A percentile compares a stretch with the other conserved stretches of the same genome.
These are phyloP conservation scores for Calonectria pseudoturangicola DNA, from an alignment of 2,329 filamentous ascomycete species.

Conservation along the genomic window DNA sequence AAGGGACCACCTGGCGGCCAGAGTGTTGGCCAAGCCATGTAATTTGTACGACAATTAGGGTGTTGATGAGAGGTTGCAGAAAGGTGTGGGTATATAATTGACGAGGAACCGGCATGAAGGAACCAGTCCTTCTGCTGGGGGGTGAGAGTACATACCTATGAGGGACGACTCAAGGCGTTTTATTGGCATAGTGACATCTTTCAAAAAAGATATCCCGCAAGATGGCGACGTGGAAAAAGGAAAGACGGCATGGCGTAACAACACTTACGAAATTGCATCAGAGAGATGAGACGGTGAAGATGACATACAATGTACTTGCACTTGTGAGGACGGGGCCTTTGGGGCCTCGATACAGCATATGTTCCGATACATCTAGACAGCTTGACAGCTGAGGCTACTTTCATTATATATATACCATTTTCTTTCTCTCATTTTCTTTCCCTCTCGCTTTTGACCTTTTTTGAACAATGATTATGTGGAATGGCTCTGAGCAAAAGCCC, in stretches of 20 bases:
- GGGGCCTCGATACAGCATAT: slow-evolving; percentile 27
- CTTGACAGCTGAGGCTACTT: slow-evolving; percentile 36
- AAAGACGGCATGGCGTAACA: slow-evolving; percentile 13
- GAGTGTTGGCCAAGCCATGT: slow-evolving; percentile 38
- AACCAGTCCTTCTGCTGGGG: slow-evolving; percentile 28
- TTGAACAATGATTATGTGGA: too few relatives aligned
- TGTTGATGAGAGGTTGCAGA: slow-evolving; percentile 1
- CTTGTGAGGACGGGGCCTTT: slow-evolving; percentile 3
- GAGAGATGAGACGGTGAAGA: slow-evolving; percentile 24
- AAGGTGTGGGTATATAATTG: slow-evolving; percentile 31
- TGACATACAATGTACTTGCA: slow-evolving; percentile 17
- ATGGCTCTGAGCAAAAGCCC: too few relatives aligned
- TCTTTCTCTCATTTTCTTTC: slow-evolving; percentile 11
- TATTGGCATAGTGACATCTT: slow-evolving; percentile 36
- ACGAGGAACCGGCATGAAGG: slow-evolving; percentile 21
- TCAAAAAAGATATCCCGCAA: slow-evolving; percentile 37
- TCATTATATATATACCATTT: slow-evolving; percentile 35
- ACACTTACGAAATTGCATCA: slow-evolving; percentile 32
- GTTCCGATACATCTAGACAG: slow-evolving; percentile 35
- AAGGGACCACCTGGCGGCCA: not conserved
- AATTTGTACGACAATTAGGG: slow-evolving; percentile 18
- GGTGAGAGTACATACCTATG: slow-evolving; percentile 34
- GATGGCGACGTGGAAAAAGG: slow-evolving; percentile 29
- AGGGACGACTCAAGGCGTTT: slow-evolving; percentile 40
- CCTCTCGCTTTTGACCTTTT: too few relatives aligned